Percentiles rank a stretch among this genome's conserved stretches.
These are phyloP conservation scores for Thermomucor indicae-seudaticae DNA, from an alignment of 371 early-diverging fungal genomes.

Conservation along the genomic window DNA sequence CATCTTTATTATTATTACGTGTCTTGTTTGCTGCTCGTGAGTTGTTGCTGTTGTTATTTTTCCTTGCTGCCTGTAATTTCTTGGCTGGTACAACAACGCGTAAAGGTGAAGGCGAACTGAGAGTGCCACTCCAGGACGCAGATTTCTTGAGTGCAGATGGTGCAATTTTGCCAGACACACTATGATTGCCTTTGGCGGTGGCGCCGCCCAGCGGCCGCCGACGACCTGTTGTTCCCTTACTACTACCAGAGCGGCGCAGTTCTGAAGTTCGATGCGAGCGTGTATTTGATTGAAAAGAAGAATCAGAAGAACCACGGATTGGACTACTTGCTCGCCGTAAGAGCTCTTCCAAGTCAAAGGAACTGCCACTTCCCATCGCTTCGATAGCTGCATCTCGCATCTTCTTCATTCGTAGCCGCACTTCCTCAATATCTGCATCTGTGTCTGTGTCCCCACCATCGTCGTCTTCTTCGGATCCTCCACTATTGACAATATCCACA, in stretches of 20 bases:
- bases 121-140: constrained; percentile 27
- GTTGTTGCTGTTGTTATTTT: constrained; percentile 1
- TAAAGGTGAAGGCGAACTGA: constrained; percentile 9
- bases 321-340: constrained; percentile 30
- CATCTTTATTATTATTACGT: background rate
- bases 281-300: background rate
- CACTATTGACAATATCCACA: constrained; percentile 22
- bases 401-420: constrained; percentile 24
- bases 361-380: constrained; percentile 30
- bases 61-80: constrained; percentile 5
- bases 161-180: constrained; percentile 17
- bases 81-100: constrained; percentile 10
- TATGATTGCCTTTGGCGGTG: too few species aligned
- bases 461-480: constrained; percentile 11
- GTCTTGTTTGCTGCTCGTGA: constrained; percentile 5
- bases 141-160: constrained; percentile 22
- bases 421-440: constrained; percentile 30
- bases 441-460: constrained; percentile 28
- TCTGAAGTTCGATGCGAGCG: background rate
- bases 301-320: constrained; percentile 7
- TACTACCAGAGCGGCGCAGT: background rate
- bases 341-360: constrained; percentile 32
- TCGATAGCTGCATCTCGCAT: constrained; percentile 34
- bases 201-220: constrained; percentile 13
- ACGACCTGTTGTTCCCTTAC: constrained; percentile 10